Conservation (phyloP, 345 rosid species). For the Populus alba region DNA sequence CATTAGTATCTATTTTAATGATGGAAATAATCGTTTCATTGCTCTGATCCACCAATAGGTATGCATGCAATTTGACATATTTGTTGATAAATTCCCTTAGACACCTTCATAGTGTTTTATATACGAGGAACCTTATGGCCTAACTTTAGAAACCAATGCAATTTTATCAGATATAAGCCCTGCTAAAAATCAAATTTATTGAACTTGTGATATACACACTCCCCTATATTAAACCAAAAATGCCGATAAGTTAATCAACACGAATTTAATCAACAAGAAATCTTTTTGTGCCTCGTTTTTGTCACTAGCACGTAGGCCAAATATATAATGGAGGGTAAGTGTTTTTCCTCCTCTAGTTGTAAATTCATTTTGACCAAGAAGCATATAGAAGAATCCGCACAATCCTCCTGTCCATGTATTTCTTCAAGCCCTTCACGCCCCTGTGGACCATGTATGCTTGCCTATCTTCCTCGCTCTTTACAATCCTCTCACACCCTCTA, state of each 20-base stretch:
- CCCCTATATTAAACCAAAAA: neutral
- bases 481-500: neutral
- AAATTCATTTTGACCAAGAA: neutral
- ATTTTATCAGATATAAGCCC: neutral
- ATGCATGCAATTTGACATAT: no score
- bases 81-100: no score
- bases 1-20: no score
- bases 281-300: neutral
- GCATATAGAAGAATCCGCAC: constrained; percentile 3
- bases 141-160: no score
- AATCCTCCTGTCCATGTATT: constrained; percentile 10
- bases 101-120: no score
- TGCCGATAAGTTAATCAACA: neutral
- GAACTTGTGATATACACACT: neutral
- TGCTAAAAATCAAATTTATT: neutral
- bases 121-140: no score
- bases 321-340: neutral
- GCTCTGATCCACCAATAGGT: no score
- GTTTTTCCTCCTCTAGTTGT: neutral
- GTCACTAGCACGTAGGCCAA: neutral
- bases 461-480: neutral
- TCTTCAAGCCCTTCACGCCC: neutral
- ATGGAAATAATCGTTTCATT: no score
- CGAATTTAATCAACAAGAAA: neutral
- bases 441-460: neutral